Base-by-base conservation (phyloP, 106 monocot genomes). In the Dendrobium chrysotoxum region DNA sequence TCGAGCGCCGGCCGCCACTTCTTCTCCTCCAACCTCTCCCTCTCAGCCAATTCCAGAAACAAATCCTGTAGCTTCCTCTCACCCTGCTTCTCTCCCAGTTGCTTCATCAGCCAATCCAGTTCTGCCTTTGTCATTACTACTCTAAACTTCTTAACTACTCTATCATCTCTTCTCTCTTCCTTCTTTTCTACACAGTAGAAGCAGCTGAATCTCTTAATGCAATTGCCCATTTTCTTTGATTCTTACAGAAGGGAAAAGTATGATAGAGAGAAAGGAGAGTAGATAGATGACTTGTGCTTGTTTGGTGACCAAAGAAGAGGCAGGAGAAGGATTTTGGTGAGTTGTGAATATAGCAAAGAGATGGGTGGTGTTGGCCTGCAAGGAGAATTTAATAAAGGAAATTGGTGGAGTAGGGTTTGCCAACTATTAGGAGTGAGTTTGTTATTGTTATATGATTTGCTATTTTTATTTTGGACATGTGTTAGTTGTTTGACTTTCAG, bases 171-270 rank as follows among this genome's bases (percentile, higher is more conserved):
- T 40, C 40, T 64, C 1, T 45, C 77, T 53, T 55, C 71, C 30
- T 76, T 40, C 18, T 68, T 44, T 58, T 53, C 30, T 16, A 15
- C 74, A 40, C 15, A 1, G 7, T 8, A 4, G 8, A 42, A 40
- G 23, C 46, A 21, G 0, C 25, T 40, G 2, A 16, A 28, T 72
- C 71, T 79, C 71, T 83, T 57, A 78, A 83, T 57, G 79, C 83
- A 83, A 39, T 83, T 83, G n/a, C 83, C 83, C 83, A 83, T 83
- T 6, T 53, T 74, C 21, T 42, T 42, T 70, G 61, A n/a, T 61
- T 61, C 23, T 4, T 21, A 61, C 23, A 61, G 61, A 61, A 61
- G 2, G 61, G 23, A 23, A 9, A 23, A 61, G 61, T 7, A 23
- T 8, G 13, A 15, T 50, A 50, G 50, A 50, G 15, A 13, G 13